phyloP scores from a whole-genome alignment of 345 rosid genomes.

The Citrus hindsii region DNA sequence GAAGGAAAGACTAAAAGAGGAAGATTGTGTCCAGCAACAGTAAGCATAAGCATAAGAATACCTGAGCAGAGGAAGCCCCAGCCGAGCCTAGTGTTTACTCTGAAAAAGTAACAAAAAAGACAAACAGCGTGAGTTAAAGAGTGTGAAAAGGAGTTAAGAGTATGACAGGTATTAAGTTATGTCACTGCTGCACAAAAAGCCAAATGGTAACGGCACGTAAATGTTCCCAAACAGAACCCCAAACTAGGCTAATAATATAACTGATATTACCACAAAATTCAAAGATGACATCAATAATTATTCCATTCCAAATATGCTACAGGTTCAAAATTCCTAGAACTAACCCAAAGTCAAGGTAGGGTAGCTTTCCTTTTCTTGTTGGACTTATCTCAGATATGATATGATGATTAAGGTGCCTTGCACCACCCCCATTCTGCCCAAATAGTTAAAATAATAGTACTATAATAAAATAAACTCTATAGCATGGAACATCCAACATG shows the following conservation, averaged over 20 bases:
- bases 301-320: background rate
- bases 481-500: background rate
- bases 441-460: too few species aligned
- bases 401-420: background rate
- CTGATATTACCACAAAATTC: background rate
- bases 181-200: background rate
- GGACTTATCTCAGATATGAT: background rate
- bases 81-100: slow-evolving; percentile 62
- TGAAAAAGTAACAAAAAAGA: slow-evolving; percentile 23
- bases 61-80: slow-evolving; percentile 63
- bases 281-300: background rate
- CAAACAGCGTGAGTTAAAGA: too few species aligned
- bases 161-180: background rate
- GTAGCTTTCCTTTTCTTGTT: background rate
- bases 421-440: background rate
- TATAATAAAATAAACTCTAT: background rate
- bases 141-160: background rate
- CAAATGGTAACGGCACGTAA: background rate
- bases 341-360: background rate
- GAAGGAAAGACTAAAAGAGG: background rate
- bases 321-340: background rate
- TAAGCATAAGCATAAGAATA: slow-evolving; percentile 15
- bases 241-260: background rate
- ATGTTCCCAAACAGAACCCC: background rate
- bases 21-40: background rate